A percentile compares a stretch with the other conserved stretches of the same genome.
Evolutionary conservation across 345 rosid genomes (phyloP).

Genomic region (Crucihimalaya himalaica): DNA sequence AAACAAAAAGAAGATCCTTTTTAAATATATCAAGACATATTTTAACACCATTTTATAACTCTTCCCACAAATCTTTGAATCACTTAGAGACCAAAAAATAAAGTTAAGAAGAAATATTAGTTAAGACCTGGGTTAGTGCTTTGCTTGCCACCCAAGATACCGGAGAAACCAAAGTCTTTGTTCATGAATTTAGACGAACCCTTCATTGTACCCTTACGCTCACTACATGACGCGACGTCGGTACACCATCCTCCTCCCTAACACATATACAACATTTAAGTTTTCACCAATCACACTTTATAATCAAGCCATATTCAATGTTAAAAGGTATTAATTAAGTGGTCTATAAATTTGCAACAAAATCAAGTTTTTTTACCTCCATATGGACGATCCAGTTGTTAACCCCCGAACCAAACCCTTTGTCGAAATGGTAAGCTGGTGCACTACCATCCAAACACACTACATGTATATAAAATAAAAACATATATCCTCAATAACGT

Average conservation of each 20-base stretch:
- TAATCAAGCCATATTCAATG: not conserved
- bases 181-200: slow-evolving; percentile 83
- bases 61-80: not conserved
- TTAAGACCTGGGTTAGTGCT: slow-evolving; percentile 70
- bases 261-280: not conserved
- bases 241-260: slow-evolving; percentile 99
- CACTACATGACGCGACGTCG: slow-evolving; percentile 52
- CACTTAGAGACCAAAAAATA: not conserved
- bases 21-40: not conserved
- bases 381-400: slow-evolving; percentile 82
- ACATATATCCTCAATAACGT: not conserved
- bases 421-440: slow-evolving; percentile 84
- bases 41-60: not conserved
- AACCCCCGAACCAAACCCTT: slow-evolving; percentile 78
- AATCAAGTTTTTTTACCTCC: slow-evolving; percentile 50
- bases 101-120: not conserved
- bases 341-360: not conserved
- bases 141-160: slow-evolving; percentile 64
- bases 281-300: not conserved
- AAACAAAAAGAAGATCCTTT: not conserved
- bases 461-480: slow-evolving; percentile 31
- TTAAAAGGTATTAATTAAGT: not conserved
- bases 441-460: slow-evolving; percentile 98
- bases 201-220: slow-evolving; percentile 58
- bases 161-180: slow-evolving; percentile 70